A percentile compares a stretch with the other conserved stretches of the same genome.
phyloP scores from a whole-genome alignment of 768 basidiomycete species.

The Asterophora lycoperdoides region DNA sequence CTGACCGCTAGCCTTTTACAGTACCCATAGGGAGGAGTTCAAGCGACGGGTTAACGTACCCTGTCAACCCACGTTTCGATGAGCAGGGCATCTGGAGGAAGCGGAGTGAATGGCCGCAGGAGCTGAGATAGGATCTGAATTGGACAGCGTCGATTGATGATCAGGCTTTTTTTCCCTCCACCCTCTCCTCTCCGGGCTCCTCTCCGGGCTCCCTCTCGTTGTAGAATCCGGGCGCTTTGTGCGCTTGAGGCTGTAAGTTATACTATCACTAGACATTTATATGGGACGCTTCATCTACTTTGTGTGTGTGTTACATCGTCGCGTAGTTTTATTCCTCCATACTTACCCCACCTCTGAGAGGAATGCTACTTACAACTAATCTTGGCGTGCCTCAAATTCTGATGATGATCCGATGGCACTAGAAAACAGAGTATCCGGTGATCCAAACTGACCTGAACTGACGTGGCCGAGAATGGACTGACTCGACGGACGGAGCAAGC shows the following conservation, averaged over 20 bases:
- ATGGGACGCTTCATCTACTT: background rate
- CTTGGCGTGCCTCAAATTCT: background rate
- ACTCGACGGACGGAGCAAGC: constrained; percentile 17
- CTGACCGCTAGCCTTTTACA: constrained; percentile 31
- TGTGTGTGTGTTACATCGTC: too few species aligned
- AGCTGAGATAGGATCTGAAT: constrained; percentile 40
- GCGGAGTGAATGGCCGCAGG: constrained; percentile 67
- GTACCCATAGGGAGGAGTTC: constrained; percentile 50
- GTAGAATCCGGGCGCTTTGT: background rate
- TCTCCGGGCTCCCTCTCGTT: too few species aligned
- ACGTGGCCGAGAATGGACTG: too few species aligned
- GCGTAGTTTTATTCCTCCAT: background rate
- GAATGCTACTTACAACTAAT: background rate
- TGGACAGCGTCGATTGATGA: constrained; percentile 10
- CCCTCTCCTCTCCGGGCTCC: background rate
- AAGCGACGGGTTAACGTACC: constrained; percentile 60
- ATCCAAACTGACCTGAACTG: too few species aligned
- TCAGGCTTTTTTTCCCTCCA: background rate
- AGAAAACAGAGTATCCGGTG: background rate
- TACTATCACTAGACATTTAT: background rate
- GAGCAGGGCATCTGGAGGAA: constrained; percentile 59
- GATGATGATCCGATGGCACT: constrained; percentile 2
- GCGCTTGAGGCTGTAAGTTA: background rate
- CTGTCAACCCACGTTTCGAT: constrained; percentile 72
- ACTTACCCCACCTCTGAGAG: background rate